These are phyloP conservation scores for Silene vulgaris DNA, from an alignment of 179 eudicot species.

Conservation along the genomic window DNA sequence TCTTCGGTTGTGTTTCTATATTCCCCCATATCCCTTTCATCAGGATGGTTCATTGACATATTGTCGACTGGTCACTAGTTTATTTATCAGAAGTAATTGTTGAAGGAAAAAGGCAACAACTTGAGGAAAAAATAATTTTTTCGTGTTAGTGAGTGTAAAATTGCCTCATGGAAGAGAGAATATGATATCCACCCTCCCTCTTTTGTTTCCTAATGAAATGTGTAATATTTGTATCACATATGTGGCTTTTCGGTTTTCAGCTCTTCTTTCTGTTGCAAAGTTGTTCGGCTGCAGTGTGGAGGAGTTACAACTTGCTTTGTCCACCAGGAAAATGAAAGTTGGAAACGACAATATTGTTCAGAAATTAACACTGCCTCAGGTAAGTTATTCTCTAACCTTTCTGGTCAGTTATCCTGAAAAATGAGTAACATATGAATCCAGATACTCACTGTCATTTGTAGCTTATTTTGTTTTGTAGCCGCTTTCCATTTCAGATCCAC, in stretches of 20 bases:
- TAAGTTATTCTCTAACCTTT: slow-evolving; percentile 23
- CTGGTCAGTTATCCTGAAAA: no score
- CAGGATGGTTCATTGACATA: not conserved
- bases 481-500: no score
- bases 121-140: no score
- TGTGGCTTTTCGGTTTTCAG: slow-evolving; percentile 41
- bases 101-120: not conserved
- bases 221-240: slow-evolving; percentile 8
- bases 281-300: slow-evolving; percentile 61
- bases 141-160: not conserved
- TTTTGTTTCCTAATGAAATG: slow-evolving; percentile 2
- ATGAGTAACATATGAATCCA: no score
- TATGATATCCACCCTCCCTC: not conserved
- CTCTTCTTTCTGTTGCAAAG: slow-evolving; percentile 65
- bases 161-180: not conserved
- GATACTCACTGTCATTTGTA: no score
- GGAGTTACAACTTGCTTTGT: slow-evolving; percentile 68
- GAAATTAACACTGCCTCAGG: slow-evolving; percentile 87
- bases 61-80: not conserved
- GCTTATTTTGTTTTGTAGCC: no score
- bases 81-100: not conserved
- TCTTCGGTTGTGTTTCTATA: not conserved
- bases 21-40: not conserved
- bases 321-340: slow-evolving; percentile 80
- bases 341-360: slow-evolving; percentile 71